Base-by-base conservation (phyloP, 768 basidiomycete species). In the Floccularia luteovirens region DNA sequence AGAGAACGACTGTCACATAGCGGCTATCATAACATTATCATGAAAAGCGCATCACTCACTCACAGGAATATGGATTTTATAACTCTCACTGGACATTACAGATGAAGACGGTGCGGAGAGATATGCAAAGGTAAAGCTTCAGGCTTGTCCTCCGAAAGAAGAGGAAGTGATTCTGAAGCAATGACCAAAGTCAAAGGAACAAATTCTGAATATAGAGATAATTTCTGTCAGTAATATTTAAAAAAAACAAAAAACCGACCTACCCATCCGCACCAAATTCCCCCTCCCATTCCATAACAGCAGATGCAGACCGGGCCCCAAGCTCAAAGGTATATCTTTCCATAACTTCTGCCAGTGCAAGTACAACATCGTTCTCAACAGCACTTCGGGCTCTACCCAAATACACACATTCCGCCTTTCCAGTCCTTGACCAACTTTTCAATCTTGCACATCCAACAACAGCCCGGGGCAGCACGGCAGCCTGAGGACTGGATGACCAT, bases 271-370 rank as follows among this genome's bases (percentile, higher is more conserved):
- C 70, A 41, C 69, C 68, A 52, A 86, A 87, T 49, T 88, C 83
- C 38, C 66, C 70, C 52, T 81, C 77, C 85, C 85, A 87, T 40
- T 64, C 52, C 12, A 64, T 64, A 14, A 48, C 49, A 13, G 36
- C 33, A 22, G 52, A 38, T 12, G 55, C 57, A 4, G 63, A 59
- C 5, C 52, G 38, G n/a, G n/a, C n/a, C n/a, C n/a, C n/a, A n/a
- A n/a, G n/a, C n/a, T n/a, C n/a, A n/a, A n/a, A n/a, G n/a, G n/a
- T n/a, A n/a, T 47, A 41, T 19, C 42, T 45, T 41, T 88, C 85
- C 55, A 88, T 73, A 17, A 82, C 72, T 52, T 88, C 85, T 5
- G 87, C 85, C 20, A 87, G 63, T 2, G 82, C 74, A 20, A 90
- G 63, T 22, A 88, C 63, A 19, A 77, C 54, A 49, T 85, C 81